Evolutionary conservation across 2,329 filamentous ascomycete genomes (phyloP).

Genomic region (Hymenoscyphus linearis): DNA sequence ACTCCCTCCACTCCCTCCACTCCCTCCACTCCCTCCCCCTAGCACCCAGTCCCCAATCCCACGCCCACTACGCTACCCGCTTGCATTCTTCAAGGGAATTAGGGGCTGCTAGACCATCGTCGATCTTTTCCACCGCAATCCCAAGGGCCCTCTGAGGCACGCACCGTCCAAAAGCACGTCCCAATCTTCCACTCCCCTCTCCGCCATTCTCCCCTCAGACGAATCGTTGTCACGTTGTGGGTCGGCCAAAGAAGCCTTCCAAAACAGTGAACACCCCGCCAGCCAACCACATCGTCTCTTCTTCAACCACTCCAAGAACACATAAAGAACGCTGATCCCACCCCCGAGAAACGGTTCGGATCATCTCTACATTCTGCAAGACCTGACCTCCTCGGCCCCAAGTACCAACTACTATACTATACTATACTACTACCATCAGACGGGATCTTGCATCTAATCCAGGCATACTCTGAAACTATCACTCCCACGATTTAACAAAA

Average conservation of each 20-base stretch:
- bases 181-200: slow-evolving; percentile 1
- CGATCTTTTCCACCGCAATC: slow-evolving; percentile 4
- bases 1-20: background rate
- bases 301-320: slow-evolving; percentile 16
- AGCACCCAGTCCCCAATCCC: no score
- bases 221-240: background rate
- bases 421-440: slow-evolving; percentile 17
- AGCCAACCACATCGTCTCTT: slow-evolving; percentile 1
- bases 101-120: background rate
- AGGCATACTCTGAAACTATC: slow-evolving; percentile 20
- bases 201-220: slow-evolving; percentile 1
- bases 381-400: slow-evolving; percentile 16
- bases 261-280: background rate
- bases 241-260: background rate
- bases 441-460: slow-evolving; percentile 32
- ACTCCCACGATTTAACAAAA: slow-evolving; percentile 7
- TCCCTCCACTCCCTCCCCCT: no score
- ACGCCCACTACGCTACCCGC: background rate
- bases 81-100: slow-evolving; percentile 3
- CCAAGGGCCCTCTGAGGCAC: slow-evolving; percentile 3
- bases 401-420: no score
- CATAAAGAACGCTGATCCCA: slow-evolving; percentile 34
- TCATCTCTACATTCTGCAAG: slow-evolving; percentile 23
- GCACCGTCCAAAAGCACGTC: slow-evolving; percentile 4
- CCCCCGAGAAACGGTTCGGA: slow-evolving; percentile 19